A percentile compares a stretch with the other conserved stretches of the same genome.
These are phyloP conservation scores for Byssothecium circinans DNA, from an alignment of 2,329 filamentous ascomycete genomes.

Conservation along the genomic window DNA sequence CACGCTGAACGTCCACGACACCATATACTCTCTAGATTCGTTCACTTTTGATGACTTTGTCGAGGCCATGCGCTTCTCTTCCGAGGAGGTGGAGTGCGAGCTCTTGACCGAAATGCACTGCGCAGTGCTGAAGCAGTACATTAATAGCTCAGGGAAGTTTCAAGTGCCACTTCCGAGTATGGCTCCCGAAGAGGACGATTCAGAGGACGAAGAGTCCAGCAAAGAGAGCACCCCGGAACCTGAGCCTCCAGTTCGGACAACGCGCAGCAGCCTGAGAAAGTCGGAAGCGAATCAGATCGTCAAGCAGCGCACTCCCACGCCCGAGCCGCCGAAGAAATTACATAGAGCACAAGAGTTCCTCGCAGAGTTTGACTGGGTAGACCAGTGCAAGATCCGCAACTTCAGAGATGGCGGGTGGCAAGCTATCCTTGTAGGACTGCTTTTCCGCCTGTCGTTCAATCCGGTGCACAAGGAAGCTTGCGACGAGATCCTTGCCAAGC, in stretches of 20 bases:
- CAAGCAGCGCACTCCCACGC: constrained; percentile 43
- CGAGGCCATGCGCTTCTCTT: constrained; percentile 79
- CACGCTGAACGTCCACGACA: constrained; percentile 96
- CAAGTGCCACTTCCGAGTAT: constrained; percentile 77
- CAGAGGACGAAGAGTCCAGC: constrained; percentile 55
- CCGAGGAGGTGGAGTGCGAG: constrained; percentile 74
- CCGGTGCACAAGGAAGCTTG: constrained; percentile 70
- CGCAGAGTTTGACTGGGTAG: constrained; percentile 77
- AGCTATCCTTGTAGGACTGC: constrained; percentile 79
- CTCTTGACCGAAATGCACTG: constrained; percentile 91
- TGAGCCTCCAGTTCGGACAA: constrained; percentile 76
- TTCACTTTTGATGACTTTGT: constrained; percentile 98
- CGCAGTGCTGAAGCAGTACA: constrained; percentile 82
- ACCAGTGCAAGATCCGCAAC: constrained; percentile 77
- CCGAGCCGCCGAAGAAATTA: constrained; percentile 37
- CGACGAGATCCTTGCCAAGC: constrained; percentile 74
- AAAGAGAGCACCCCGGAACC: constrained; percentile 60
- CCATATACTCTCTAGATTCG: constrained; percentile 90
- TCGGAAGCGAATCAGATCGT: constrained; percentile 66
- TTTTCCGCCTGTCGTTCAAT: constrained; percentile 81
- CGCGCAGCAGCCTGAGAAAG: constrained; percentile 82
- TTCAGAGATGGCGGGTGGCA: constrained; percentile 92
- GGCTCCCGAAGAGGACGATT: constrained; percentile 44
- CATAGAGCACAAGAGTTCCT: constrained; percentile 79
- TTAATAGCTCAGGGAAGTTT: constrained; percentile 77